Evolutionary conservation across 2,329 filamentous ascomycete species (phyloP), one percentile per base, ranked within the genome.

Genomic region (Thermoascus crustaceus): DNA sequence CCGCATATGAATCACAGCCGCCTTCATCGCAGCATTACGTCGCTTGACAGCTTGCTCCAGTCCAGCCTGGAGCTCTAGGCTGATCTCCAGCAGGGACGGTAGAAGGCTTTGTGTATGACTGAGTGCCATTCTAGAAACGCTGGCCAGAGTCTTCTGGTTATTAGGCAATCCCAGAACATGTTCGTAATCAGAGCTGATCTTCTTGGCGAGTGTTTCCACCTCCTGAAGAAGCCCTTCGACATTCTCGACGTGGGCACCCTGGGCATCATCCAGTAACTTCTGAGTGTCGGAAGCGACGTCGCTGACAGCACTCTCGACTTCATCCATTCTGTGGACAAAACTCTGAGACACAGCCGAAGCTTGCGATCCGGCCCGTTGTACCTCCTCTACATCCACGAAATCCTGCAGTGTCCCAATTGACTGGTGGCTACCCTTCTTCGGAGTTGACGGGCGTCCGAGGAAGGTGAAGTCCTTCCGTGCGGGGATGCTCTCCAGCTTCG

Each of bases 101-200:
- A 82, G 55, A 36, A 79, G 72, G 39, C 79, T 78, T 34, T 74
- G 67, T 2, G 76, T 80, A 47, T 81, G 77, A 16, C 73, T 64
- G 10, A 79, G 63, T 11, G 77, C 78, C 61, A 79, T 76, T 50
- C 79, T 76, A 8, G 76, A 80, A 9, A 75, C 71, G 43, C 74
- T 73, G 5, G 74, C 67, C 24, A 78, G 63, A 4, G 75, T 72
- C 47, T 79, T 80, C n/a, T 79, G 67, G 25, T 79, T 79, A 44
- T 76, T 76, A 1, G 76, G 68, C 43, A 87, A 80, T 4, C 74
- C 72, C 29, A 86, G 67, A 7, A 86, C 77, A 45, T 85, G 80
- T 47, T 87, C 81, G 53, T 86, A 85, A 59, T 96, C 91, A 4
- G 81, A 84, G 31, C 80, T 78, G 32, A 98, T 83, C 61, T 95